These are phyloP conservation scores for Trichoderma gracile DNA, from an alignment of 2,329 filamentous ascomycete genomes.

Conservation along the genomic window DNA sequence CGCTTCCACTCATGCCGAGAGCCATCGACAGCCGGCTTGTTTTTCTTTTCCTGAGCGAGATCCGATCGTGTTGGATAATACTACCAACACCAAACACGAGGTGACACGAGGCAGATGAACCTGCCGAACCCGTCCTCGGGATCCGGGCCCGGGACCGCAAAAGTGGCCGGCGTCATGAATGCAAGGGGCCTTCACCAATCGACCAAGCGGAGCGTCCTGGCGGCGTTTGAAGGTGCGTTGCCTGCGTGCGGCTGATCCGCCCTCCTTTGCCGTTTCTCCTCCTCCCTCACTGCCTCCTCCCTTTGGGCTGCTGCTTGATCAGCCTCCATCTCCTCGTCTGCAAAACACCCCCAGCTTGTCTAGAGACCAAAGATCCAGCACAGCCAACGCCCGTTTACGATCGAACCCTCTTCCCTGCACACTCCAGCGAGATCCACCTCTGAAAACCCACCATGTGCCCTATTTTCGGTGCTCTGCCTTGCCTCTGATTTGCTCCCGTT, in stretches of 20 bases:
- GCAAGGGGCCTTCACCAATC: slow-evolving; percentile 43
- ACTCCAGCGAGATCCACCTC: slow-evolving; percentile 18
- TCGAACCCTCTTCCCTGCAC: slow-evolving; percentile 8
- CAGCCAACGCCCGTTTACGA: background rate
- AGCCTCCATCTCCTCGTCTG: no score
- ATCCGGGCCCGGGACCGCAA: slow-evolving; percentile 51
- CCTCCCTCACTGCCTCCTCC: background rate
- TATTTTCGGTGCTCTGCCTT: slow-evolving; percentile 14
- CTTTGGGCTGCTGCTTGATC: slow-evolving; percentile 22
- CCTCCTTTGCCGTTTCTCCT: background rate
- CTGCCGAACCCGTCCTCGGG: slow-evolving; percentile 56
- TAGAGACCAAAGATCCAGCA: no score
- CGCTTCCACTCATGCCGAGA: background rate
- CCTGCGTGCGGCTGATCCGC: slow-evolving; percentile 38
- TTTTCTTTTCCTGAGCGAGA: no score
- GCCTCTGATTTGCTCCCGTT: slow-evolving; percentile 6
- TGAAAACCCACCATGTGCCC: slow-evolving; percentile 13
- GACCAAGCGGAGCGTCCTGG: slow-evolving; percentile 61
- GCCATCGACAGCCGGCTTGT: background rate
- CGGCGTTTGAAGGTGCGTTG: slow-evolving; percentile 63
- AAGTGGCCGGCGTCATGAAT: slow-evolving; percentile 38
- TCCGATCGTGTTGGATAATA: background rate
- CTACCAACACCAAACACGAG: background rate
- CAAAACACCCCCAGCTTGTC: no score
- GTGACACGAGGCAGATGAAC: slow-evolving; percentile 41